Evolutionary conservation across 352 stramenopile genomes (phyloP), one percentile per base, ranked within the genome.

Genomic region (Phytophthora nicotianae): DNA sequence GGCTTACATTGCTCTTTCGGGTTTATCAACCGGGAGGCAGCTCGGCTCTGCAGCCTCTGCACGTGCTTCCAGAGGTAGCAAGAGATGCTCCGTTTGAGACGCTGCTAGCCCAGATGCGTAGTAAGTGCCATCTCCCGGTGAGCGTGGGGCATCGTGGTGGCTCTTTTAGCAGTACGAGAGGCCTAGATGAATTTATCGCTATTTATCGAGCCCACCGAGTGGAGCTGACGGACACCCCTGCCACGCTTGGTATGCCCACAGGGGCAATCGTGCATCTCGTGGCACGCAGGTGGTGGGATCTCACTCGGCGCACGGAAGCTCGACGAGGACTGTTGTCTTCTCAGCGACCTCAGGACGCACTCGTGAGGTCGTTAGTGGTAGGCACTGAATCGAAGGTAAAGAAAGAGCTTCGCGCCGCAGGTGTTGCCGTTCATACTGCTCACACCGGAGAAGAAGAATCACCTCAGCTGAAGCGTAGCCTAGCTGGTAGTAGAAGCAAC

Each of bases 141-240:
- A 75, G 52, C 16, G 61, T 69, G 16, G 54, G 40, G n/a, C 29
- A 50, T 9, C 38, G 41, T 50, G 32, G 53, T 4, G 60, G 48
- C 33, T 33, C 57, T 46, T 65, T 65, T 14, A 62, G 42, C 24
- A 52, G 58, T 26, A 56, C 54, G 4, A 45, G 37, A 47, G 53
- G 51, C 4, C 47, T 58, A 16, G 60, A 38, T 5, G 58, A 63
- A 7, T 59, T 64, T 32, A 47, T 73, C 10, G 65, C 48, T 10
- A 72, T 88, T 33, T 88, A 84, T 54, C 78, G 78, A 29, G 73
- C 68, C 5, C 75, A 74, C n/a, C 56, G 75, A 53, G 51, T 88
- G 26, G 78, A 88, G 29, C 48, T 68, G 2, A 51, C 33, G 6
- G 67, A 54, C 29, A 79, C 75, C 5, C 73, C 78, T 4, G 57